Percentiles rank a stretch among this genome's conserved stretches.
Evolutionary conservation across 768 basidiomycete species (phyloP).

Genomic region (Mycena epipterygia): DNA sequence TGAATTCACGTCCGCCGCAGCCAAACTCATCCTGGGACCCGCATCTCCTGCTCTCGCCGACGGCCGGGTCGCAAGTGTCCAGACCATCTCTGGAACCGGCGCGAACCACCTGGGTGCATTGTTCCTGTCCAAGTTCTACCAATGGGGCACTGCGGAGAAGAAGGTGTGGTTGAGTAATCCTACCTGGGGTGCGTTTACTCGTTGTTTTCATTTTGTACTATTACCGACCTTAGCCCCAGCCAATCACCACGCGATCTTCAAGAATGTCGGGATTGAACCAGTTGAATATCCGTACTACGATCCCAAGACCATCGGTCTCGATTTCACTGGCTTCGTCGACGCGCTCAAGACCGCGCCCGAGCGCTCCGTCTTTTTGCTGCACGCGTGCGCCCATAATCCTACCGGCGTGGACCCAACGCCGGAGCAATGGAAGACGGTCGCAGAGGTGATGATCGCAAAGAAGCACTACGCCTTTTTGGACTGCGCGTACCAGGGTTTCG

Average conservation of each 20-base stretch:
- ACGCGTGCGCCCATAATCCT: slow-evolving; percentile 97
- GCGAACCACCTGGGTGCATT: slow-evolving; percentile 94
- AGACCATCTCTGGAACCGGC: slow-evolving; percentile 96
- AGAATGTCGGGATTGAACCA: slow-evolving; percentile 90
- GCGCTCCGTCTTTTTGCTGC: slow-evolving; percentile 89
- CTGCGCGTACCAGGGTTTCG: slow-evolving; percentile 97
- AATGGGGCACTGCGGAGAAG: slow-evolving; percentile 72
- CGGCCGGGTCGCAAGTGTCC: slow-evolving; percentile 81
- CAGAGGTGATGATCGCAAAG: slow-evolving; percentile 77
- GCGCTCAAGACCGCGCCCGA: slow-evolving; percentile 74
- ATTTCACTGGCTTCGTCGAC: slow-evolving; percentile 77
- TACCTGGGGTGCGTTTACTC: slow-evolving; percentile 82
- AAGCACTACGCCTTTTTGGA: slow-evolving; percentile 94
- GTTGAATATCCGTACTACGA: slow-evolving; percentile 95
- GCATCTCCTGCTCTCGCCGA: slow-evolving; percentile 79
- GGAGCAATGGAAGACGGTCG: slow-evolving; percentile 88
- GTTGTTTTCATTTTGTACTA: slow-evolving; percentile 6
- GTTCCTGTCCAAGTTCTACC: slow-evolving; percentile 89
- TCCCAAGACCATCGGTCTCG: slow-evolving; percentile 88
- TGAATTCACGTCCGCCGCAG: slow-evolving; percentile 86
- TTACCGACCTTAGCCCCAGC: slow-evolving; percentile 54
- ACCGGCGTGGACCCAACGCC: slow-evolving; percentile 94
- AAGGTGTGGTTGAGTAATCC: slow-evolving; percentile 90
- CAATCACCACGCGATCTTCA: slow-evolving; percentile 92
- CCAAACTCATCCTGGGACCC: slow-evolving; percentile 84